Evolutionary conservation across 2,329 filamentous ascomycete species (phyloP), one percentile per base, ranked within the genome.

Genomic region (Calonectria naviculata): DNA sequence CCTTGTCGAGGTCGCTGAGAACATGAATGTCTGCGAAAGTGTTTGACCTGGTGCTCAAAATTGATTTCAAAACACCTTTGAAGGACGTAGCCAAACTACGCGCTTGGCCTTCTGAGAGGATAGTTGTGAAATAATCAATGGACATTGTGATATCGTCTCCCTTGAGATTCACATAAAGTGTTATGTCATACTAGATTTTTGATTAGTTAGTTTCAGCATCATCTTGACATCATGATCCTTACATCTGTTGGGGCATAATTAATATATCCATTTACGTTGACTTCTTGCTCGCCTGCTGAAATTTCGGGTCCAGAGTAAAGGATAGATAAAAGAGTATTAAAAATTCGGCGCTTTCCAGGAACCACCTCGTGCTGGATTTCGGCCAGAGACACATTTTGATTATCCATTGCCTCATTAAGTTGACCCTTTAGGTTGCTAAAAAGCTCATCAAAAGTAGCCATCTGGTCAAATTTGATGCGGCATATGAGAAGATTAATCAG

Each of bases 391-490:
- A 36, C 19, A 8, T 52, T 38, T 21, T 64, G 61, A 19, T 64
- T 64, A 34, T 64, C 61, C 61, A 64, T 64, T 4, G 61, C 61
- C 41, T 31, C 44, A 52, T 64, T 52, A 7, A 64, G 44, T 21
- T 64, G 61, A 21, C 8, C 52, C 31, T 38, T 64, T 17, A 64
- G 61, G 29, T 49, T 49, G 17, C 28, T 29, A 15, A 74, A 72
- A 15, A 86, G 78, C 0, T 78, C 75, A 15, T 65, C 46, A 19
- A 67, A 24, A 6, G 46, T 66, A 87, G 80, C 78, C 31, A 75
- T n/a, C 0, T 28, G 15, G 28, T 52, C 61, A 21, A 64, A 64
- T 9, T 31, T 12, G 5, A 64, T 64, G 7, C 61, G 61, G 6
- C 61, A 64, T 28, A 19, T 76, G 42, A 1, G 73, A 56, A 12